phyloP scores from a whole-genome alignment of 2,329 filamentous ascomycete genomes.

The Microthyrium microscopicum region DNA sequence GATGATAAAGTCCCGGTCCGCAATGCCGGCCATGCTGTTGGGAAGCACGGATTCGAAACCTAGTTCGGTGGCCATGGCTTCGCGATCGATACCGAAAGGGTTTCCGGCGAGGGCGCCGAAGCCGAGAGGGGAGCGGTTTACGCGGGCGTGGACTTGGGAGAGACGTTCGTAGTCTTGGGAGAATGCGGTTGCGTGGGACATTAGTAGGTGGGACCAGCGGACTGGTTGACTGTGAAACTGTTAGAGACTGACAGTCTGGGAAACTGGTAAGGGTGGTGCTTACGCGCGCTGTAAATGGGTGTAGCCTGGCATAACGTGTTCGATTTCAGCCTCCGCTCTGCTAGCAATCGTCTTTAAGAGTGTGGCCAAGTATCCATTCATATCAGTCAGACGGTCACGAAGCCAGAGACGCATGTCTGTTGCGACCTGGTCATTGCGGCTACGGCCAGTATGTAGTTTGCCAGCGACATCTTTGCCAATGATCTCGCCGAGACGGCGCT shows the following conservation, averaged over 20 bases:
- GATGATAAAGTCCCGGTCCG: conserved; percentile 66
- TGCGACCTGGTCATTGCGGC: conserved; percentile 78
- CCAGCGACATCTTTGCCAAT: conserved; percentile 74
- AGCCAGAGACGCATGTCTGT: conserved; percentile 87
- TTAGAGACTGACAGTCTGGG: too few species aligned
- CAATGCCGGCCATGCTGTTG: conserved; percentile 63
- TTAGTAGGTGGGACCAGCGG: conserved; percentile 66
- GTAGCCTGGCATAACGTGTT: conserved; percentile 72
- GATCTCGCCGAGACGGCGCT: conserved; percentile 50
- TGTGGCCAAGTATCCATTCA: conserved; percentile 51
- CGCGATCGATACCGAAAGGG: conserved; percentile 65
- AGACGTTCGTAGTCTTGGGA: conserved; percentile 60
- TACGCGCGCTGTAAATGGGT: conserved; percentile 73
- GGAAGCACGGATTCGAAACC: conserved; percentile 60
- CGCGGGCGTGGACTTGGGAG: conserved; percentile 53
- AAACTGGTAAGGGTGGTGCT: too few species aligned
- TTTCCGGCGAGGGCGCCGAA: conserved; percentile 69
- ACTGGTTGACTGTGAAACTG: too few species aligned
- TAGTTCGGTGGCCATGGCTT: conserved; percentile 61
- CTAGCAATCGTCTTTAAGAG: conserved; percentile 53
- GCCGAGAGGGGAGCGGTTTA: conserved; percentile 57
- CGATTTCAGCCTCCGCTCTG: conserved; percentile 58
- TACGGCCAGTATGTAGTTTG: conserved; percentile 77
- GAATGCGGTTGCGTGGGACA: conserved; percentile 59
- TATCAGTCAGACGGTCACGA: conserved; percentile 51